Evolutionary conservation across 495 filamentous ascomycete species (phyloP), one percentile per base, ranked within the genome.

Genomic region (Aspergillus homomorphus): DNA sequence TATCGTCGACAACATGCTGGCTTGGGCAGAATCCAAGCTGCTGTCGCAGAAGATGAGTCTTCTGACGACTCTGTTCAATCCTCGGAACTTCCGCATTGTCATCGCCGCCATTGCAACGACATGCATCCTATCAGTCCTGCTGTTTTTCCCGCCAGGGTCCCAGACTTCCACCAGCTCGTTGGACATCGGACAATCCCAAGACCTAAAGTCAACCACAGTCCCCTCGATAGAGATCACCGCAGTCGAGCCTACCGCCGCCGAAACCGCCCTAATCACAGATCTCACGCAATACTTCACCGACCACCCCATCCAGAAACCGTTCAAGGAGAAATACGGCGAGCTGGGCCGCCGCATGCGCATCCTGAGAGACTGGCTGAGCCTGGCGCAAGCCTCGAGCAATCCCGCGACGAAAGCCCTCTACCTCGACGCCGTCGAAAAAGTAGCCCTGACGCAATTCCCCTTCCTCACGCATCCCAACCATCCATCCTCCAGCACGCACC

Each of bases 291-390:
- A 58, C 49, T 58, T 58, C 49, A 44, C 51, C 24, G 56, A 58
- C 56, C 38, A 46, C 28, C 56, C 56, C 5, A 51, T 58, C 41
- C n/a, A 58, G 22, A 26, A 43, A 26, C 56, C 56, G 4, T 58
- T 33, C 23, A 53, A 58, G 10, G 42, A 45, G 22, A 43, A 48
- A 45, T 58, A 52, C 24, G 56, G 56, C n/a, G 56, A 58, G n/a
- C 49, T 58, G 15, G 56, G 56, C n/a, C 56, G 42, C 15, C 56
- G 56, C 8, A 43, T 24, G 18, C 56, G 49, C 20, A 26, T 58
- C 23, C 8, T 58, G 41, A 33, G 49, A 20, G 48, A 53, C 49
- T 58, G 56, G 56, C 24, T 58, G 18, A 22, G 22, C 0, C 41
- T 30, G 15, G 49, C 56, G 19, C 49, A 52, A 0, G 12, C 50